Evolutionary conservation across 1,284 basidiomycete species (phyloP).

Genomic region (Agroathelia rolfsii): DNA sequence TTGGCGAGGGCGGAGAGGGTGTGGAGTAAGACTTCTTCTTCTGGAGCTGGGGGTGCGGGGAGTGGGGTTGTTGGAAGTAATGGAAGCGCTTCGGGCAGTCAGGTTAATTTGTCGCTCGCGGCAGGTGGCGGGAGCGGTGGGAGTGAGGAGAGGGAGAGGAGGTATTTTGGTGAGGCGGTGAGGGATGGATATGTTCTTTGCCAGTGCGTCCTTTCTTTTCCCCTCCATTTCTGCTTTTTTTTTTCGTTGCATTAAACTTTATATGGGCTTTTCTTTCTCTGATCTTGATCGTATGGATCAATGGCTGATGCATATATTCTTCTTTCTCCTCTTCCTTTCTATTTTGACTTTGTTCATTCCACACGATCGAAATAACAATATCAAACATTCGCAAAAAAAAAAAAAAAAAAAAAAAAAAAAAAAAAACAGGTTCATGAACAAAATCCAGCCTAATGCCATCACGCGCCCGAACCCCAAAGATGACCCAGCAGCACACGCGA

Average conservation of each 20-base stretch:
- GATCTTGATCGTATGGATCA: no score
- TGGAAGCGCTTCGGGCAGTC: conserved; percentile 34
- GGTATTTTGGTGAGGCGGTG: conserved; percentile 62
- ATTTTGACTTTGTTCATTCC: no score
- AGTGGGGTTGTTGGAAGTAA: conserved; percentile 27
- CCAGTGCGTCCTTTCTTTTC: conserved; percentile 49
- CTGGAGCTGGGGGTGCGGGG: no score
- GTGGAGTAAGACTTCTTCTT: conserved; percentile 64
- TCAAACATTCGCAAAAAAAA: conserved; percentile 1
- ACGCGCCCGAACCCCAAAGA: conserved; percentile 58
- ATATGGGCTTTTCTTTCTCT: no score
- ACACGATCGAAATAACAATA: no score
- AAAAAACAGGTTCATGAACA: conserved; percentile 72
- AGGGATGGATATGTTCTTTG: conserved; percentile 80
- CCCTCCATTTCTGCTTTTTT: no score
- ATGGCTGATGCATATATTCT: no score
- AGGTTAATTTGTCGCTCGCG: conserved; percentile 22
- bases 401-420: no score
- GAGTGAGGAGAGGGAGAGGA: conserved; percentile 67
- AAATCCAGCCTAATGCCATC: conserved; percentile 51
- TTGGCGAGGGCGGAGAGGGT: conserved; percentile 60
- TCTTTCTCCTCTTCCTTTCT: conserved; percentile 11
- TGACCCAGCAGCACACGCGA: conserved; percentile 51
- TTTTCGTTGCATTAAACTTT: no score
- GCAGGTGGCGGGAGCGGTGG: conserved; percentile 33